Conservation (phyloP, 2,329 filamentous ascomycete genomes). For the Penicillium sp. region DNA sequence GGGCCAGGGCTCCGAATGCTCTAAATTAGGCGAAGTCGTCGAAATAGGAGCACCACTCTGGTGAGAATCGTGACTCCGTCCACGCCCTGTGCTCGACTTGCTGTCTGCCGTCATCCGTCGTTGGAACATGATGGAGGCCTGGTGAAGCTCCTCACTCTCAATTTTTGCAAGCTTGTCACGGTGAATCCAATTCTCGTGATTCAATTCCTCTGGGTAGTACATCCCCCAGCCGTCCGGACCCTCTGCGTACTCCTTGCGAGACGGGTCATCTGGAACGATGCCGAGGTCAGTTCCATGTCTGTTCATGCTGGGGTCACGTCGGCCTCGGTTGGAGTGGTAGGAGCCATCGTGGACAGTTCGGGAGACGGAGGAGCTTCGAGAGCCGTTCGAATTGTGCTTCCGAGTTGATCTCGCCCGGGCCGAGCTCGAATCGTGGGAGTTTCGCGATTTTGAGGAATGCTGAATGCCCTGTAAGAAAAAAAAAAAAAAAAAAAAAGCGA, state of each 20-base stretch:
- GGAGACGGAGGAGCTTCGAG: conserved; percentile 41
- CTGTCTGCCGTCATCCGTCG: conserved; percentile 37
- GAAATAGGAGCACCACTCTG: conserved; percentile 26
- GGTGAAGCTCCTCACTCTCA: conserved; percentile 51
- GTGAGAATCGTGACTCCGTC: conserved; percentile 38
- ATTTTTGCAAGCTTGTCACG: conserved; percentile 52
- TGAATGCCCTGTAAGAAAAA: conserved; percentile 21
- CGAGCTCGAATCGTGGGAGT: conserved; percentile 39
- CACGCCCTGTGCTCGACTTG: conserved; percentile 36
- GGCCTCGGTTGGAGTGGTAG: conserved; percentile 32
- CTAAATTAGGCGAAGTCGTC: conserved; percentile 24
- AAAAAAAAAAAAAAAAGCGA: conserved; percentile 8
- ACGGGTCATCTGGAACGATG: conserved; percentile 36
- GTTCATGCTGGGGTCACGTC: conserved; percentile 33
- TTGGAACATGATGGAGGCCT: conserved; percentile 46
- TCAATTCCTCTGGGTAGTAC: conserved; percentile 19
- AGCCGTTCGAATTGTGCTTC: conserved; percentile 36
- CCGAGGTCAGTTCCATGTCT: conserved; percentile 41
- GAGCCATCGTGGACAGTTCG: conserved; percentile 31
- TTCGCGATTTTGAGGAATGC: conserved; percentile 33
- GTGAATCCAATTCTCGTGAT: conserved; percentile 51
- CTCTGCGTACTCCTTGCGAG: conserved; percentile 25
- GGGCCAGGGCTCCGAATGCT: conserved; percentile 37
- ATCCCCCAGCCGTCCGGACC: conserved; percentile 18
- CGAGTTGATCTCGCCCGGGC: conserved; percentile 28